Evolutionary conservation across 1,284 basidiomycete species (phyloP).

Genomic region (Termitomyces sp.): DNA sequence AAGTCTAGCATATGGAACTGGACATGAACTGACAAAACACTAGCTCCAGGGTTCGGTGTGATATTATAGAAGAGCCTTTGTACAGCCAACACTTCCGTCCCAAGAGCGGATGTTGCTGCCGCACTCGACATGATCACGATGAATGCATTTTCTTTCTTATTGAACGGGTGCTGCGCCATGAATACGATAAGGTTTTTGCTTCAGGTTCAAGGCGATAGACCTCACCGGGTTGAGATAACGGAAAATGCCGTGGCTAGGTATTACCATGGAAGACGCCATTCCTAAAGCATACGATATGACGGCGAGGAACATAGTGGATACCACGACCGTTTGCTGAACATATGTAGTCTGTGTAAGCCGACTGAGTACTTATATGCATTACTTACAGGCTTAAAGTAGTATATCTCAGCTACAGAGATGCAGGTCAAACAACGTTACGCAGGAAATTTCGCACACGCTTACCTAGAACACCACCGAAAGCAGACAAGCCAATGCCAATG

Average conservation of each 20-base stretch:
- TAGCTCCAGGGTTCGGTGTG: constrained; percentile 44
- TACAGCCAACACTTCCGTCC: constrained; percentile 62
- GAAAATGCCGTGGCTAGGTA: constrained; percentile 45
- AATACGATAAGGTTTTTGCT: background rate
- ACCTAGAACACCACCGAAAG: constrained; percentile 53
- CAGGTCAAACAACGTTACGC: background rate
- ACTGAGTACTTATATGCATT: background rate
- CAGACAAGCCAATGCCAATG: constrained; percentile 55
- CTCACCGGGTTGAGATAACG: constrained; percentile 53
- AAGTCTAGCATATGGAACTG: background rate
- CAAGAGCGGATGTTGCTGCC: constrained; percentile 58
- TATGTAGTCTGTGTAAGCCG: background rate
- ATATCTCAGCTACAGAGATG: constrained; percentile 40
- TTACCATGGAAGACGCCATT: constrained; percentile 33
- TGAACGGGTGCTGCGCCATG: constrained; percentile 32
- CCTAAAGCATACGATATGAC: constrained; percentile 38
- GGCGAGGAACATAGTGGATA: constrained; percentile 51
- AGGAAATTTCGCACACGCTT: constrained; percentile 15
- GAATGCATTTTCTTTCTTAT: constrained; percentile 52
- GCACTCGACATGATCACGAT: constrained; percentile 68
- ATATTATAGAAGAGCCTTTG: constrained; percentile 54
- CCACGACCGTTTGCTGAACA: constrained; percentile 41
- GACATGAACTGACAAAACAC: constrained; percentile 37
- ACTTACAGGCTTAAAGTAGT: constrained; percentile 57
- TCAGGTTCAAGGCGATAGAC: constrained; percentile 15